These are phyloP conservation scores for thale cress (Arabidopsis thaliana) DNA, from an alignment of 345 rosid species.

Conservation along the genomic window TAIR10.1 NC_003071.7:6831001-6831500, in stretches of 20 bases:
- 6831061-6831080: conserved; percentile 61
- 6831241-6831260: conserved; percentile 63
- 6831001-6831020: conserved; percentile 6
- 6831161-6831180: conserved; percentile 63
- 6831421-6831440: conserved; percentile 83
- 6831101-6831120: conserved; percentile 63
- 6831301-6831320: conserved; percentile 76
- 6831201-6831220: conserved; percentile 85
- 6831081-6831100: conserved; percentile 68
- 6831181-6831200: conserved; percentile 74
- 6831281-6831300: conserved; percentile 65
- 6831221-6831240: conserved; percentile 80
- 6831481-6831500: conserved; percentile 71
- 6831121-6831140: conserved; percentile 46
- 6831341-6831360: conserved; percentile 70
- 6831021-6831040: conserved; percentile 59
- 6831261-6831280: conserved; percentile 55
- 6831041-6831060: conserved; percentile 78
- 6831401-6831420: conserved; percentile 64
- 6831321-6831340: conserved; percentile 86
- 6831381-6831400: conserved; percentile 69
- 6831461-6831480: conserved; percentile 77
- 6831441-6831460: conserved; percentile 73
- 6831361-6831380: conserved; percentile 62
- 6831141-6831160: conserved; percentile 53